These are phyloP conservation scores for Apiospora pterosperma DNA, from an alignment of 2,329 filamentous ascomycete genomes.

Conservation along the genomic window DNA sequence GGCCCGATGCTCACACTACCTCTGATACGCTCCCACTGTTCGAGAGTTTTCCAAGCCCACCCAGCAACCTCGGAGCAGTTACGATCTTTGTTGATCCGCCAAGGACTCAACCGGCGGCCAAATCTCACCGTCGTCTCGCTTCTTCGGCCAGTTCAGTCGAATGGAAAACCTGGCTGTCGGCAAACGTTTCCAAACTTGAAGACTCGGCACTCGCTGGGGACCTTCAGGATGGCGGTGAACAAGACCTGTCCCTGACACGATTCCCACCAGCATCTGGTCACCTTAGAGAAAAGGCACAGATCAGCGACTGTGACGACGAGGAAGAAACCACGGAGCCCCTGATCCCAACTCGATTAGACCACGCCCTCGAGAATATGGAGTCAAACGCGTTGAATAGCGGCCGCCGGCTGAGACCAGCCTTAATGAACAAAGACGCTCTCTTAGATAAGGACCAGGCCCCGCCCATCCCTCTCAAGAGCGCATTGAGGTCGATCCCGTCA, in stretches of 20 bases:
- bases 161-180: constrained; percentile 54
- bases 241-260: constrained; percentile 16
- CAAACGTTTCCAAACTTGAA: constrained; percentile 47
- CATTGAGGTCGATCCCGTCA: constrained; percentile 13
- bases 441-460: constrained; percentile 13
- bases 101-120: constrained; percentile 21
- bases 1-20: constrained; percentile 13
- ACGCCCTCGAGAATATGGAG: constrained; percentile 2
- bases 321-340: not conserved
- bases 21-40: constrained; percentile 9
- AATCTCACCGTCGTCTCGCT: constrained; percentile 23
- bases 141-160: constrained; percentile 37
- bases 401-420: not conserved
- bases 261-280: constrained; percentile 32
- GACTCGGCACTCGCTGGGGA: constrained; percentile 15
- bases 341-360: not conserved
- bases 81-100: constrained; percentile 31
- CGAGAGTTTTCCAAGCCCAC: constrained; percentile 15
- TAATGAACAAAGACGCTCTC: not conserved
- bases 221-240: constrained; percentile 3
- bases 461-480: constrained; percentile 6
- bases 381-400: not conserved
- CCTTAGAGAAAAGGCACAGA: constrained; percentile 48
- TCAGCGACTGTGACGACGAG: constrained; percentile 25
- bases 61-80: constrained; percentile 26